Base-by-base conservation (phyloP, 2,329 filamentous ascomycete genomes). In the Aspergillus sp. region DNA sequence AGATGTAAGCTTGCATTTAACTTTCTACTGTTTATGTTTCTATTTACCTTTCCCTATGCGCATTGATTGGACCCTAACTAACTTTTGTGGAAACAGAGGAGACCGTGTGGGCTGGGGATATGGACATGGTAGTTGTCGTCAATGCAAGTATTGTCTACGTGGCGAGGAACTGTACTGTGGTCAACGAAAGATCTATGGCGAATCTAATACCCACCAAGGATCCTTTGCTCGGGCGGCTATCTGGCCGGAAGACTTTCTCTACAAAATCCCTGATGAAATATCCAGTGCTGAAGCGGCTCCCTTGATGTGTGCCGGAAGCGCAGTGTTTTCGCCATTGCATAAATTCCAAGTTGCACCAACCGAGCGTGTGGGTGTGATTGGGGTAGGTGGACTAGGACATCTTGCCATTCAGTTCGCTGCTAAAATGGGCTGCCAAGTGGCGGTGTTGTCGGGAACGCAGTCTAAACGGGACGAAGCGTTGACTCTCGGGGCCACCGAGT, bases 321-420 rank as follows among this genome's bases (percentile, higher is more conserved):
- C 22, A 24, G 22, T 24, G 4, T 24, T 24, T 6, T 24, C 22
- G 22, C 22, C 22, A 6, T 6, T 24, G 4, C 22, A 24, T 24
- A 24, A 24, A 24, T 24, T 24, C 22, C 5, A 24, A 4, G 4
- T 24, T 6, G 4, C 4, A 6, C 22, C 50, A 3, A 45, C 20
- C 41, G 50, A 44, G n/a, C 39, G 41, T 8, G 30, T 45, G 1
- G 50, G 50, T 5, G 45, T 53, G 1, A 41, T 53, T 8, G 56
- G 56, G 1, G 47, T 91, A 5, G 89, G 89, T 13, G 88, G 88
- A 0, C 75, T 91, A 0, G 88, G 88, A 0, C 88, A 91, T 65
- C 85, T 90, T 59, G 89, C 83, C 1, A 71, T 91, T 15, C 80
- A 89, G 60, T 90, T 82, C 70, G 85, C 88, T 0, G 83, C 82